phyloP scores from a whole-genome alignment of 75 land plant species.

The Selaginella tamariscina region DNA sequence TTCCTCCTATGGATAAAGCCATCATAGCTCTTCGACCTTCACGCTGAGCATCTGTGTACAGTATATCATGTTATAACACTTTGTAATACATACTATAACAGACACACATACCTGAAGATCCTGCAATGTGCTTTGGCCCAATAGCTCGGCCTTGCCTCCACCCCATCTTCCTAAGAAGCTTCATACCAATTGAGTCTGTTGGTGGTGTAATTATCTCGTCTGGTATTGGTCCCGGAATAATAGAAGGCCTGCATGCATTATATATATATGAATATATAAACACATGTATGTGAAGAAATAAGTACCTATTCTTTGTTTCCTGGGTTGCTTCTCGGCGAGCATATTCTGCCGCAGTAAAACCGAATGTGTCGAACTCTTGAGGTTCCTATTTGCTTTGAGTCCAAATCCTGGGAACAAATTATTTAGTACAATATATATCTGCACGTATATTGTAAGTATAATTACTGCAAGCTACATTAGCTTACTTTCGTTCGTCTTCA shows the following conservation, averaged over 20 bases:
- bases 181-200: slow-evolving; percentile 63
- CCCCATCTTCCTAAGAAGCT: slow-evolving; percentile 76
- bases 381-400: slow-evolving; percentile 43
- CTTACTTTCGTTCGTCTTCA: slow-evolving; percentile 72
- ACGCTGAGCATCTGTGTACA: neutral
- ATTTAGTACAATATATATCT: too few relatives aligned
- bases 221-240: slow-evolving; percentile 73
- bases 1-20: neutral
- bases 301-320: slow-evolving; percentile 54
- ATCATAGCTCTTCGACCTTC: neutral
- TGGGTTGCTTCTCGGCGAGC: slow-evolving; percentile 65
- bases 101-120: slow-evolving; percentile 40
- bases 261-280: neutral
- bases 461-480: neutral
- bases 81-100: neutral
- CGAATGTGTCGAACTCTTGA: slow-evolving; percentile 76
- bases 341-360: slow-evolving; percentile 77
- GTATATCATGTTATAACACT: neutral
- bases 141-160: slow-evolving; percentile 78
- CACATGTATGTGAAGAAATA: neutral
- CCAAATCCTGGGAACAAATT: slow-evolving; percentile 39
- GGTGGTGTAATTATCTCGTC: slow-evolving; percentile 73
- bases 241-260: slow-evolving; percentile 53
- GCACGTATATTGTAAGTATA: too few relatives aligned
- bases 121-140: slow-evolving; percentile 44